Percentiles rank a stretch among this genome's conserved stretches.
Conservation (phyloP, 495 filamentous ascomycete species). For the Halenospora varia region DNA sequence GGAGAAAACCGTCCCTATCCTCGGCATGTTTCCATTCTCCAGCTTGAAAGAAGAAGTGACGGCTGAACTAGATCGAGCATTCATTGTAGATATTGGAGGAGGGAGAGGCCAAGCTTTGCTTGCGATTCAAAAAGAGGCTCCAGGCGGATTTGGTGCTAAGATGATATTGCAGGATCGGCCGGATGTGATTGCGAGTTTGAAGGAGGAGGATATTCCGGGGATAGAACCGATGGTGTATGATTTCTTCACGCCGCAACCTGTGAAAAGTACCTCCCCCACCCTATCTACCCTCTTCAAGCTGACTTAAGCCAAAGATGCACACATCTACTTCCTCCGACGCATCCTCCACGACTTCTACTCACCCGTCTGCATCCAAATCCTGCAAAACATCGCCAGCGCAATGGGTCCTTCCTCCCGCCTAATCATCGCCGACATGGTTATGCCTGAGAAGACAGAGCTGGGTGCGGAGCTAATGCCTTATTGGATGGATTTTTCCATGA, state of each 20-base stretch:
- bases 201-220: slow-evolving; percentile 21
- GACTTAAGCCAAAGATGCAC: neutral
- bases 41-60: slow-evolving; percentile 13
- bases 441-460: slow-evolving; percentile 24
- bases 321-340: neutral
- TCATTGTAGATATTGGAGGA: slow-evolving; percentile 24
- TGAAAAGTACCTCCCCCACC: slow-evolving; percentile 33
- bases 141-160: neutral
- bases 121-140: slow-evolving; percentile 1
- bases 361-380: neutral
- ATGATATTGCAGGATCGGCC: slow-evolving; percentile 53
- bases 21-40: slow-evolving; percentile 16
- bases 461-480: slow-evolving; percentile 20
- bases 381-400: neutral
- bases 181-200: slow-evolving; percentile 28
- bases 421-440: slow-evolving; percentile 28
- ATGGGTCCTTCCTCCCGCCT: slow-evolving; percentile 22
- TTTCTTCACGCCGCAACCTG: slow-evolving; percentile 47
- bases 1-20: slow-evolving; percentile 5
- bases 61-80: slow-evolving; percentile 2
- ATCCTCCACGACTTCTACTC: neutral
- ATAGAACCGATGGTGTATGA: slow-evolving; percentile 41
- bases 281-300: neutral
- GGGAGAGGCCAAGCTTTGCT: slow-evolving; percentile 14
- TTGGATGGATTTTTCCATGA: slow-evolving; percentile 27